Evolutionary conservation across 495 filamentous ascomycete species (phyloP).

Genomic region (Neurospora tetrasperma): DNA sequence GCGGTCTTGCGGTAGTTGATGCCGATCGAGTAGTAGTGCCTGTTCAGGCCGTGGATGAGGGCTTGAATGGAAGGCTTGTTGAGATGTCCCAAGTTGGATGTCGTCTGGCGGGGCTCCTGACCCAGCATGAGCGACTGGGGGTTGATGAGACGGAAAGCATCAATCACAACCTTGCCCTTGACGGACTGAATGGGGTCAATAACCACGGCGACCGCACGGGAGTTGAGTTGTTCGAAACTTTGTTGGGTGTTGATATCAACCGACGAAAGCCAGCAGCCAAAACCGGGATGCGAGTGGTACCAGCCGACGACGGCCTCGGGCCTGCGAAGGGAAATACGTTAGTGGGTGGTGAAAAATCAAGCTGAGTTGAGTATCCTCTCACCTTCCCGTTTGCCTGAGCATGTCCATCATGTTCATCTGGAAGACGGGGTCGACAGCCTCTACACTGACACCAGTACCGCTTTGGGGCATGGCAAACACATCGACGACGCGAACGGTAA

Average conservation of each 20-base stretch:
- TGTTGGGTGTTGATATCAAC: slow-evolving; percentile 99
- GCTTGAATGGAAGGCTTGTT: slow-evolving; percentile 99
- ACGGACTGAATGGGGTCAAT: slow-evolving; percentile 98
- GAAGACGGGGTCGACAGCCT: slow-evolving; percentile 96
- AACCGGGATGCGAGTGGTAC: slow-evolving; percentile 99
- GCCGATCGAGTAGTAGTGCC: slow-evolving; percentile 97
- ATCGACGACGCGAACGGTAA: slow-evolving; percentile 93
- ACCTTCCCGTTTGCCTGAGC: slow-evolving; percentile 93
- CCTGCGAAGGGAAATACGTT: slow-evolving; percentile 33
- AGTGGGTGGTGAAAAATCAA: slow-evolving; percentile 2
- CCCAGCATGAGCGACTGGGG: slow-evolving; percentile 98
- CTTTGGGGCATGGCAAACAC: slow-evolving; percentile 99
- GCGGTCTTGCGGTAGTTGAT: slow-evolving; percentile 98
- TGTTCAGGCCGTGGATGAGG: slow-evolving; percentile 95
- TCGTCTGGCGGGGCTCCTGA: slow-evolving; percentile 96
- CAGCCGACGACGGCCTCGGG: slow-evolving; percentile 96
- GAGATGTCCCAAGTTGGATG: slow-evolving; percentile 92
- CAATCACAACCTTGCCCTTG: slow-evolving; percentile 98
- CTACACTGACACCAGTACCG: slow-evolving; percentile 94
- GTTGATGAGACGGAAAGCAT: slow-evolving; percentile 98
- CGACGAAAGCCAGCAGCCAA: slow-evolving; percentile 96
- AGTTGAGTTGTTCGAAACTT: slow-evolving; percentile 94
- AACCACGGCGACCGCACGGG: slow-evolving; percentile 92
- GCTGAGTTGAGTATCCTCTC: slow-evolving; percentile 19
- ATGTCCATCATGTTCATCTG: slow-evolving; percentile 99